A percentile compares a stretch with the other conserved stretches of the same genome.
phyloP scores from a whole-genome alignment of 1,284 basidiomycete species.

The Earliella scabrosa region DNA sequence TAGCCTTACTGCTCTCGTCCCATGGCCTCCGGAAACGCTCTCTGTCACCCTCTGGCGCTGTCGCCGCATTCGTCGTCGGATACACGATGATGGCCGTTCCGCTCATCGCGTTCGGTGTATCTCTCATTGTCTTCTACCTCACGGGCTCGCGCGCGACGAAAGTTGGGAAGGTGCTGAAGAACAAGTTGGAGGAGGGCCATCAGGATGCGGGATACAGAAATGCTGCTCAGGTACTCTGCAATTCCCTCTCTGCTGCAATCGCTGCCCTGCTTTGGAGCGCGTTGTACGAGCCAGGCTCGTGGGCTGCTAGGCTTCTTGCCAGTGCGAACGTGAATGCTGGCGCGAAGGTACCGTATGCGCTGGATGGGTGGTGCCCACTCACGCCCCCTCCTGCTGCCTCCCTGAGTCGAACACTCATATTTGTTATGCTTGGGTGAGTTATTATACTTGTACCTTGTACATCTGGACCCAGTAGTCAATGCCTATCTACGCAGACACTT shows the following conservation, averaged over 20 bases:
- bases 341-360: slow-evolving; percentile 30
- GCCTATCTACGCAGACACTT: slow-evolving; percentile 61
- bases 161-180: slow-evolving; percentile 75
- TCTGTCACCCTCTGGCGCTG: slow-evolving; percentile 72
- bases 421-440: slow-evolving; percentile 72
- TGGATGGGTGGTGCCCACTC: slow-evolving; percentile 58
- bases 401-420: slow-evolving; percentile 64
- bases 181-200: slow-evolving; percentile 79
- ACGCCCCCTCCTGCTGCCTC: slow-evolving; percentile 43
- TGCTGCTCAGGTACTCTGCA: slow-evolving; percentile 82
- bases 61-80: slow-evolving; percentile 79
- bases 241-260: slow-evolving; percentile 73
- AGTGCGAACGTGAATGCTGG: slow-evolving; percentile 12
- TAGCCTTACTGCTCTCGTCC: slow-evolving; percentile 47
- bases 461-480: background rate
- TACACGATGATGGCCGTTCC: slow-evolving; percentile 65
- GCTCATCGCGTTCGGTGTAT: slow-evolving; percentile 69
- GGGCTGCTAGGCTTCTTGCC: slow-evolving; percentile 26
- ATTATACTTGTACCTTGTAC: background rate
- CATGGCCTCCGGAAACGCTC: slow-evolving; percentile 64
- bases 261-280: slow-evolving; percentile 71
- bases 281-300: slow-evolving; percentile 48
- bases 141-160: slow-evolving; percentile 86
- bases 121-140: slow-evolving; percentile 84
- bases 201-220: slow-evolving; percentile 73